Percentiles rank a stretch among this genome's conserved stretches.
These are phyloP conservation scores for Diplodia corticola DNA, from an alignment of 2,329 filamentous ascomycete species.

Conservation along the genomic window DNA sequence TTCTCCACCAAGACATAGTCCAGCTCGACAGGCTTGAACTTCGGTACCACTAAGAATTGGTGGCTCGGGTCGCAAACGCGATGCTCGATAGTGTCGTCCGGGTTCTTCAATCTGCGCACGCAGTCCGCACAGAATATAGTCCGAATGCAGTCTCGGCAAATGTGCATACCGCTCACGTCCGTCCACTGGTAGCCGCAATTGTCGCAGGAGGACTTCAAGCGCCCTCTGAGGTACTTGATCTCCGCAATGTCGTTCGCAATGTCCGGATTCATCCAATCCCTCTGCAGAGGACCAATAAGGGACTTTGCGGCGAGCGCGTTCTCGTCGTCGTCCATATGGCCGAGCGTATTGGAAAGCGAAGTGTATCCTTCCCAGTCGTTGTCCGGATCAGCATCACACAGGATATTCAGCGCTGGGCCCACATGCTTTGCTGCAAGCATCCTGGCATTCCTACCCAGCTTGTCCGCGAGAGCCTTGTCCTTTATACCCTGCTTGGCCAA, in stretches of 20 bases:
- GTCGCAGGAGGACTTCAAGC: conserved; percentile 10
- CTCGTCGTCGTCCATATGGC: conserved; percentile 4
- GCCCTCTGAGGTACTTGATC: not conserved
- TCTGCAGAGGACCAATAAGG: not conserved
- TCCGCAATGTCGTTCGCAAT: not conserved
- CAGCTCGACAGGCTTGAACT: not conserved
- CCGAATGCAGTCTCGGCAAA: conserved; percentile 4
- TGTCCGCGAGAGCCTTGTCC: not conserved
- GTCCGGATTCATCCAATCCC: not conserved
- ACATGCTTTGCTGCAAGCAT: not conserved
- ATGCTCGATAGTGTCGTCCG: not conserved
- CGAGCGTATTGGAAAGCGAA: conserved; percentile 6
- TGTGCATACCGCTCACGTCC: not conserved
- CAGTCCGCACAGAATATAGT: not conserved
- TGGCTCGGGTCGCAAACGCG: not conserved
- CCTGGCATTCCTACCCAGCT: not conserved
- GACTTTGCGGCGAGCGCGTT: not conserved
- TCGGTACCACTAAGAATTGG: not conserved
- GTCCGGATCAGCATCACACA: not conserved
- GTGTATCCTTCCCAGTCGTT: conserved; percentile 3
- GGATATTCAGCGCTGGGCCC: not conserved
- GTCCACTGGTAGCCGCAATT: not conserved
- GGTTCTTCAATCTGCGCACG: not conserved
- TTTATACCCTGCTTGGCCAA: not conserved
- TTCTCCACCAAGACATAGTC: not conserved